phyloP scores from a whole-genome alignment of 495 filamentous ascomycete species.

The Tricharina praecox region DNA sequence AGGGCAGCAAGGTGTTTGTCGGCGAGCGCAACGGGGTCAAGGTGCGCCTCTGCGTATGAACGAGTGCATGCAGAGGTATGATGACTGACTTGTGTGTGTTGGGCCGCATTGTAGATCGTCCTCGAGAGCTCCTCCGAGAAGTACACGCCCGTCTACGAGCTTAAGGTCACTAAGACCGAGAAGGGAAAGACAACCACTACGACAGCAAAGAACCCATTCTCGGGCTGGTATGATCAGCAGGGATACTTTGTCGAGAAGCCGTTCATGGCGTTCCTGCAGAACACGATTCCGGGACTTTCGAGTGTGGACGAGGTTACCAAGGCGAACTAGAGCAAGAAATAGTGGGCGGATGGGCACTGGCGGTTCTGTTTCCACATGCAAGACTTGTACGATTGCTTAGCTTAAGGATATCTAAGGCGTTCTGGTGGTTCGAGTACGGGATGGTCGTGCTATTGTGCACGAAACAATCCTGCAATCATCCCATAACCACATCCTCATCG shows the following conservation, averaged over 20 bases:
- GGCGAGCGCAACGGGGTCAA: slow-evolving; percentile 44
- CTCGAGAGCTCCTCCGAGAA: slow-evolving; percentile 55
- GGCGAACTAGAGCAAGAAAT: neutral
- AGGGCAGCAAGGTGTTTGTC: slow-evolving; percentile 63
- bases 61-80: neutral
- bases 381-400: too few species aligned
- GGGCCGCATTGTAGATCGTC: slow-evolving; percentile 44
- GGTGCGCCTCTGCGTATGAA: slow-evolving; percentile 28
- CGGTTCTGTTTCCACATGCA: too few species aligned
- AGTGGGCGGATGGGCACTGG: too few species aligned
- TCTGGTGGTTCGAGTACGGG: too few species aligned
- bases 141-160: slow-evolving; percentile 58
- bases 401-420: too few species aligned
- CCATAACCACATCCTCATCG: neutral
- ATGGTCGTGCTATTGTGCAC: too few species aligned
- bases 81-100: neutral
- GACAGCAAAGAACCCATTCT: slow-evolving; percentile 52
- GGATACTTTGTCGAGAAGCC: slow-evolving; percentile 70
- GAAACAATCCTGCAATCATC: too few species aligned
- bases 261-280: slow-evolving; percentile 40
- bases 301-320: neutral
- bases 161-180: slow-evolving; percentile 35
- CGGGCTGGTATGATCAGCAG: slow-evolving; percentile 67
- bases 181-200: slow-evolving; percentile 20
- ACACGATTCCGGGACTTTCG: slow-evolving; percentile 18